A percentile compares a stretch with the other conserved stretches of the same genome.
These are phyloP conservation scores for Rhynchosporium agropyri DNA, from an alignment of 2,329 filamentous ascomycete species.

Conservation along the genomic window DNA sequence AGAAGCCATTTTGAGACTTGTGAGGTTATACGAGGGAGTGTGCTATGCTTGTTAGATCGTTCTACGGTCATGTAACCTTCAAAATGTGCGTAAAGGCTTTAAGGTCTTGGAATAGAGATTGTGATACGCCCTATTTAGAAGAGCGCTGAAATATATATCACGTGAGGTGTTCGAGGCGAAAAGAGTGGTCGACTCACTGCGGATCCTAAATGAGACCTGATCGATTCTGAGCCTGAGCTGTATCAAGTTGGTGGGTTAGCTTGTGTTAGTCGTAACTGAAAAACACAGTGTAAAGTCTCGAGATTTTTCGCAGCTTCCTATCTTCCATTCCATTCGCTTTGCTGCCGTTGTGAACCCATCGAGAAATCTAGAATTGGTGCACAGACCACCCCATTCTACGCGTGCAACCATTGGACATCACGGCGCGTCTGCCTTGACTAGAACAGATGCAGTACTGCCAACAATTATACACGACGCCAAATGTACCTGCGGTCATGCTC, in stretches of 20 bases:
- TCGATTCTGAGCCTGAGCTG: background rate
- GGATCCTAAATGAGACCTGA: background rate
- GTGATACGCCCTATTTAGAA: background rate
- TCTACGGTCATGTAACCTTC: background rate
- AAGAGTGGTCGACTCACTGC: constrained; percentile 10
- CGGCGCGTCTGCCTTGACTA: constrained; percentile 34
- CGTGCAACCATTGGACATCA: constrained; percentile 28
- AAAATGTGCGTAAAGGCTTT: background rate
- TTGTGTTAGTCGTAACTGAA: background rate
- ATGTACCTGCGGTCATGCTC: constrained; percentile 40
- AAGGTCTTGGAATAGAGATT: background rate
- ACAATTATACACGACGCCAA: constrained; percentile 23
- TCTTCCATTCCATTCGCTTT: background rate
- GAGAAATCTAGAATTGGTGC: constrained; percentile 21
- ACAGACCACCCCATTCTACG: constrained; percentile 5
- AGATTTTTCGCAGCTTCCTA: too few relatives aligned
- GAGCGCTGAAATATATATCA: background rate
- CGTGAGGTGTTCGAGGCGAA: background rate
- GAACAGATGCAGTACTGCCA: background rate
- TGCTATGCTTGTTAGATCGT: background rate
- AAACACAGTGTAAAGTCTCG: background rate
- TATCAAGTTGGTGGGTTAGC: background rate
- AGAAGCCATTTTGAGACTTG: constrained; percentile 37
- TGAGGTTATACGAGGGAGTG: background rate
- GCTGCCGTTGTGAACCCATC: constrained; percentile 24